A percentile compares a stretch with the other conserved stretches of the same genome.
Evolutionary conservation across 1,284 basidiomycete genomes (phyloP).

Genomic region (Pyrrhoderma lamaoense): DNA sequence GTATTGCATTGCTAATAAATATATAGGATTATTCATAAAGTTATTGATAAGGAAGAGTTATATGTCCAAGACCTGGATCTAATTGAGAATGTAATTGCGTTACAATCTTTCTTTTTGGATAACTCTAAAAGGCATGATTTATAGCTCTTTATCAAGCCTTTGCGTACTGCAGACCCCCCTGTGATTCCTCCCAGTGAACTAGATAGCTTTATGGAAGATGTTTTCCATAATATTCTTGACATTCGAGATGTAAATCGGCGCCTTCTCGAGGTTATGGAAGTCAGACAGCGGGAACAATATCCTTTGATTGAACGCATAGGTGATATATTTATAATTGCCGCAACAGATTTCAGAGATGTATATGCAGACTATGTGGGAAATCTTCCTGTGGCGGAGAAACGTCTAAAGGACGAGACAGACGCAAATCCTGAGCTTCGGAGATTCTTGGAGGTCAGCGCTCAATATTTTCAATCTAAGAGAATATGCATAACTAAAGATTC

Average conservation of each 20-base stretch:
- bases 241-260: slow-evolving; percentile 76
- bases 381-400: slow-evolving; percentile 79
- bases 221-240: slow-evolving; percentile 85
- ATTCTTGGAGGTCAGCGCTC: slow-evolving; percentile 74
- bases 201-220: slow-evolving; percentile 77
- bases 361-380: slow-evolving; percentile 86
- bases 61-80: slow-evolving; percentile 86
- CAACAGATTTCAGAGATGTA: slow-evolving; percentile 79
- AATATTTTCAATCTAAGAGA: not conserved
- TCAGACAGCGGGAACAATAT: slow-evolving; percentile 82
- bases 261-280: slow-evolving; percentile 78
- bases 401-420: slow-evolving; percentile 80
- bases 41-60: slow-evolving; percentile 85
- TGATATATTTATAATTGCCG: slow-evolving; percentile 84
- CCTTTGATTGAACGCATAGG: slow-evolving; percentile 84
- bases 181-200: slow-evolving; percentile 62
- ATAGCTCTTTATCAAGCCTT: slow-evolving; percentile 72
- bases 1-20: slow-evolving; percentile 6
- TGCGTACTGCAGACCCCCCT: slow-evolving; percentile 64
- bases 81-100: slow-evolving; percentile 57
- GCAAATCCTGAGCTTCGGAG: slow-evolving; percentile 76
- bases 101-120: not conserved
- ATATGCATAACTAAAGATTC: not conserved
- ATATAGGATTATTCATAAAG: slow-evolving; percentile 83
- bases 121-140: slow-evolving; percentile 3